Evolutionary conservation across 2,329 filamentous ascomycete species (phyloP).

Genomic region (Botrytis squamosa): DNA sequence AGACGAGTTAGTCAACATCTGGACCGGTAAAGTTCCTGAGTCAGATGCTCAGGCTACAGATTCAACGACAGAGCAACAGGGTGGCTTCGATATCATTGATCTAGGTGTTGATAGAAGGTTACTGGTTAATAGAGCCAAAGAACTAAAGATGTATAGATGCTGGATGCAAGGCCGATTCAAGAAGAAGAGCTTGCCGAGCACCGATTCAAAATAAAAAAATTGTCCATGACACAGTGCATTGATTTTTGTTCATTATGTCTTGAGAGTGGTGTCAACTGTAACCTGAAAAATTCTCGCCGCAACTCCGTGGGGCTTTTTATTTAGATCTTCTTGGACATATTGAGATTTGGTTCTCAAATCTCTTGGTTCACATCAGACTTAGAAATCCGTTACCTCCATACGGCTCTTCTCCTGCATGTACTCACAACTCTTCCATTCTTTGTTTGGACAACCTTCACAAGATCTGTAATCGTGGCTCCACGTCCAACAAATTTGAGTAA

Average conservation of each 20-base stretch:
- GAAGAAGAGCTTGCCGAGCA: slow-evolving; percentile 45
- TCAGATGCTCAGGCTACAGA: slow-evolving; percentile 21
- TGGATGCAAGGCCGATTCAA: slow-evolving; percentile 86
- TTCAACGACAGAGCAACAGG: slow-evolving; percentile 24
- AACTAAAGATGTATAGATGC: slow-evolving; percentile 97
- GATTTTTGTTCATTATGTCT: background rate
- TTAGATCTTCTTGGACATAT: background rate
- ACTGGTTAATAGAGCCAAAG: slow-evolving; percentile 85
- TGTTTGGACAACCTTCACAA: background rate
- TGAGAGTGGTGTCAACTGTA: background rate
- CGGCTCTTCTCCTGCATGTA: background rate
- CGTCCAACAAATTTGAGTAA: background rate
- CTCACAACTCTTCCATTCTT: background rate
- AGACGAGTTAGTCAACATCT: slow-evolving; percentile 77
- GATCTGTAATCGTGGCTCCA: background rate
- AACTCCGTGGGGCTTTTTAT: background rate
- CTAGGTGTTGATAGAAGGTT: slow-evolving; percentile 84
- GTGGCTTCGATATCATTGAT: slow-evolving; percentile 68
- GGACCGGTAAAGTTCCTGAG: slow-evolving; percentile 52
- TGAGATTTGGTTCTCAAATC: background rate
- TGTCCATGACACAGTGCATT: background rate
- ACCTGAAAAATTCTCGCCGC: background rate
- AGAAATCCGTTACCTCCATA: background rate
- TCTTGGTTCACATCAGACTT: background rate
- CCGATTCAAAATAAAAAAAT: background rate